Evolutionary conservation across 306 rosid genomes (phyloP).

Genomic region (Glycine soja): DNA sequence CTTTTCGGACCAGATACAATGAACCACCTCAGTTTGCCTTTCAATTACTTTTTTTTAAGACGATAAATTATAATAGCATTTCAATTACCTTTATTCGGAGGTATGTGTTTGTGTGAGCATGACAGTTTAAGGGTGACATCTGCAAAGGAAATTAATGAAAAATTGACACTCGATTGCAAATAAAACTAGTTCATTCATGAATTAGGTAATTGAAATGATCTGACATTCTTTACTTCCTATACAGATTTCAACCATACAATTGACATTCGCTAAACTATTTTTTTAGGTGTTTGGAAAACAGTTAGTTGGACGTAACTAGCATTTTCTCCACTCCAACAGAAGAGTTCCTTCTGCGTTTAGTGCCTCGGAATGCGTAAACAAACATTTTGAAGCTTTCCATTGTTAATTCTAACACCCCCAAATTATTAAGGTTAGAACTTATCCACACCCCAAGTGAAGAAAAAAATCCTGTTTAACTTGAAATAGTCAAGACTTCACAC

Average conservation of each 20-base stretch:
- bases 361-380: no score
- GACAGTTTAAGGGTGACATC: conserved; percentile 9
- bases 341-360: no score
- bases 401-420: no score
- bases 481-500: neutral
- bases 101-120: neutral
- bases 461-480: neutral
- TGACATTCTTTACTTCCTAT: neutral
- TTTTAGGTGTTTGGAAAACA: neutral
- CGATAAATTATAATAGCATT: neutral
- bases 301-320: no score
- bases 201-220: neutral
- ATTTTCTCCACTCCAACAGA: no score
- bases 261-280: neutral
- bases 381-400: no score
- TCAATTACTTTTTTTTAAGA: neutral
- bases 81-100: neutral
- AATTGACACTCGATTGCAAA: neutral
- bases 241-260: neutral
- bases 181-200: neutral
- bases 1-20: neutral
- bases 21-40: neutral
- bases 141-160: neutral
- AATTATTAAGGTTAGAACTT: neutral
- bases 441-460: neutral